Conservation (phyloP, 352 stramenopile genomes). For the Globisporangium ultimum region DNA sequence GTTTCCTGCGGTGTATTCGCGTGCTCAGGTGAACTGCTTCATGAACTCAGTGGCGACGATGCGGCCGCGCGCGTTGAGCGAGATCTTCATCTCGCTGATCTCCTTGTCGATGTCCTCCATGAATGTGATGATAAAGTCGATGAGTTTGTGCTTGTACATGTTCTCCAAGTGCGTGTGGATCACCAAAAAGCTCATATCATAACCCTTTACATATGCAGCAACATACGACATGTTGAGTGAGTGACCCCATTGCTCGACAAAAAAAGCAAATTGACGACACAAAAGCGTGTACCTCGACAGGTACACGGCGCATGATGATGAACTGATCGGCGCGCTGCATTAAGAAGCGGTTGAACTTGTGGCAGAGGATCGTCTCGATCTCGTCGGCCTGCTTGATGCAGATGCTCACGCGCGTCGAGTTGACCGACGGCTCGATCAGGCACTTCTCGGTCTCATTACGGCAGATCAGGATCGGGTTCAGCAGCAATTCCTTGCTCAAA, state of each 20-base stretch:
- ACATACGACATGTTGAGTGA: background rate
- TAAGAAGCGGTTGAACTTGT: constrained; percentile 95
- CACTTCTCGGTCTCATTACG: constrained; percentile 93
- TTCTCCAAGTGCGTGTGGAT: constrained; percentile 93
- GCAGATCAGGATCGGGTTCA: constrained; percentile 94
- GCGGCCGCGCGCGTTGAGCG: constrained; percentile 90
- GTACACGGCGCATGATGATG: constrained; percentile 92
- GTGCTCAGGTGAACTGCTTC: constrained; percentile 86
- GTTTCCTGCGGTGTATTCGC: too few species aligned
- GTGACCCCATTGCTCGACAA: too few species aligned
- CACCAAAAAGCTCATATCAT: constrained; percentile 96
- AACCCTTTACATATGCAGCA: constrained; percentile 53
- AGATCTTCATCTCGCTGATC: constrained; percentile 97
- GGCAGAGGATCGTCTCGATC: constrained; percentile 92
- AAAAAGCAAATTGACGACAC: background rate
- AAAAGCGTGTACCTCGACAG: constrained; percentile 47
- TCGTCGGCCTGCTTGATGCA: constrained; percentile 95
- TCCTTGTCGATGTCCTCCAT: constrained; percentile 98
- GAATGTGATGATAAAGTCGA: constrained; percentile 97
- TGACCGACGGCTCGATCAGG: constrained; percentile 93
- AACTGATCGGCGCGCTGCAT: constrained; percentile 97
- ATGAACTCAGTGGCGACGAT: constrained; percentile 95
- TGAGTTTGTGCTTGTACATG: constrained; percentile 96
- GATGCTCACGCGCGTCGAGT: constrained; percentile 95
- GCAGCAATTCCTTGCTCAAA: constrained; percentile 90